Percentiles rank a stretch among this genome's conserved stretches.
Conservation (phyloP, 2,329 filamentous ascomycete genomes). For the Dichotomopilus funicola region DNA sequence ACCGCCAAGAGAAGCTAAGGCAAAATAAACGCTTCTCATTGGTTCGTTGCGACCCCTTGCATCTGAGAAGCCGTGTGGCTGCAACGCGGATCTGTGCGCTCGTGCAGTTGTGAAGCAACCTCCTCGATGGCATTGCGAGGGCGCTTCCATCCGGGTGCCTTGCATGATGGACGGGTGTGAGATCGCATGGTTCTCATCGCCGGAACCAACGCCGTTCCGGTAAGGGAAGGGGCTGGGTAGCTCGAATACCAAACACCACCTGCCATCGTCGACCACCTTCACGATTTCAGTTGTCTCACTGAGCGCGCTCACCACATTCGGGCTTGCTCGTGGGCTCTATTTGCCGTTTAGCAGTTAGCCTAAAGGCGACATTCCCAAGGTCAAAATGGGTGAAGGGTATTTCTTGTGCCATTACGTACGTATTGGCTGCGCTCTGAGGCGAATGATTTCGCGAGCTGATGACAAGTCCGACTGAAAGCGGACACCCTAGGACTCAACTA, state of each 20-base stretch:
- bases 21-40: background rate
- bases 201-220: slow-evolving; percentile 15
- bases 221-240: background rate
- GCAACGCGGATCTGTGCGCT: slow-evolving; percentile 13
- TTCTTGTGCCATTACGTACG: too few species aligned
- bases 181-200: background rate
- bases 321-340: too few species aligned
- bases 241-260: background rate
- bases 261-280: background rate
- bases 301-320: too few species aligned
- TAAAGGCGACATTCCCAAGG: too few species aligned
- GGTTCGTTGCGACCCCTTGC: background rate
- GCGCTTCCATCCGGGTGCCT: background rate
- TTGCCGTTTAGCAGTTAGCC: too few species aligned
- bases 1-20: slow-evolving; percentile 14
- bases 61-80: slow-evolving; percentile 9
- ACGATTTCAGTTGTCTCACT: background rate
- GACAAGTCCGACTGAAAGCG: too few species aligned
- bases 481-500: too few species aligned
- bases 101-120: slow-evolving; percentile 15
- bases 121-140: slow-evolving; percentile 8
- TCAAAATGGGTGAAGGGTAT: too few species aligned
- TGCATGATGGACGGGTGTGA: background rate
- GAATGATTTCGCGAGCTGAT: too few species aligned
- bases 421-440: too few species aligned